Percentiles rank a stretch among this genome's conserved stretches.
Evolutionary conservation across 129 eudicot genomes (phyloP).

Genomic region (Deinandra increscens): DNA sequence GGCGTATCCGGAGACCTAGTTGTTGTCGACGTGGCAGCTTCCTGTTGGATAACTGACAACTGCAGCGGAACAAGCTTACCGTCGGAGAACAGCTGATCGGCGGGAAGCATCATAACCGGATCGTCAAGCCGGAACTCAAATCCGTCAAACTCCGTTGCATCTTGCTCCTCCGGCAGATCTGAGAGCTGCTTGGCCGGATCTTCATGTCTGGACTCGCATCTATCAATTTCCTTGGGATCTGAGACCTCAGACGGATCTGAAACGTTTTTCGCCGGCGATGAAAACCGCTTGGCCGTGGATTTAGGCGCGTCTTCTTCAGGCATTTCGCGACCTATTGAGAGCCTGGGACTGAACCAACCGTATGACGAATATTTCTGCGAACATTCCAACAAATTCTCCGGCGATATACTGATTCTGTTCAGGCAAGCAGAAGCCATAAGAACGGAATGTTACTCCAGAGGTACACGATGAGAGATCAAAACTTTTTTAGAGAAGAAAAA

Average conservation of each 20-base stretch:
- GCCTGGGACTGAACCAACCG: conserved; percentile 59
- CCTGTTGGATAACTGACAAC: conserved; percentile 33
- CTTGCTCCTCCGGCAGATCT: conserved; percentile 35
- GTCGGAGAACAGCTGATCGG: conserved; percentile 76
- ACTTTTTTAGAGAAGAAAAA: not conserved
- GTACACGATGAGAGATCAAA: not conserved
- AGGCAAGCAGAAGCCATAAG: conserved; percentile 79
- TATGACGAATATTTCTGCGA: conserved; percentile 43
- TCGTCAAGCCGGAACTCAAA: conserved; percentile 76
- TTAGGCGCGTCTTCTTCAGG: conserved; percentile 29
- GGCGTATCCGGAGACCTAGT: conserved; percentile 49
- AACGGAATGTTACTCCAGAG: conserved; percentile 28
- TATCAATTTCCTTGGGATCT: conserved; percentile 1
- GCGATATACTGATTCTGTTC: conserved; percentile 49
- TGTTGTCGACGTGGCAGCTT: conserved; percentile 28
- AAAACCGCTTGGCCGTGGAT: conserved; percentile 9
- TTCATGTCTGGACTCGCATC: not conserved
- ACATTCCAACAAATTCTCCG: conserved; percentile 52
- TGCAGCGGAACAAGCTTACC: conserved; percentile 75
- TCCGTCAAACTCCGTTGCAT: conserved; percentile 50
- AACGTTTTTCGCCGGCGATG: conserved; percentile 20
- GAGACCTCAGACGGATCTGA: conserved; percentile 22
- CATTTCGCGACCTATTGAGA: conserved; percentile 41
- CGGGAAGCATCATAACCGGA: conserved; percentile 71
- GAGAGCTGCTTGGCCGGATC: conserved; percentile 34